phyloP scores from a whole-genome alignment of 1,139 yeast species.

The Kodamaea derodonti region DNA sequence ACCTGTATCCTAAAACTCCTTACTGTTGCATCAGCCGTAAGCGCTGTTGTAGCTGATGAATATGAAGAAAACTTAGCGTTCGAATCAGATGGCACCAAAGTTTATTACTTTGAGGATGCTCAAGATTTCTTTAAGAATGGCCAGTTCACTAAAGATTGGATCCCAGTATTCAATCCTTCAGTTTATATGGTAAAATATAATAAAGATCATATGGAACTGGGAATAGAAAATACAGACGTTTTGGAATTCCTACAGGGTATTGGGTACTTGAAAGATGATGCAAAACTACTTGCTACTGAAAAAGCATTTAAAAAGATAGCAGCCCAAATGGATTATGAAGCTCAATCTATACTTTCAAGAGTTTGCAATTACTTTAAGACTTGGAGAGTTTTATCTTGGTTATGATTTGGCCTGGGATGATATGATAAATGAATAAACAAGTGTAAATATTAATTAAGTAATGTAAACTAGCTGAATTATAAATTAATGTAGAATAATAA shows the following conservation, averaged over 20 bases:
- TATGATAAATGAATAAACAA: no score
- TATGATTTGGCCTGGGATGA: no score
- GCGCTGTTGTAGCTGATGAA: not conserved
- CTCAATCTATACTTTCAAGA: not conserved
- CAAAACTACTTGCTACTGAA: not conserved
- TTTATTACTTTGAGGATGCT: not conserved
- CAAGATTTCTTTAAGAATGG: not conserved
- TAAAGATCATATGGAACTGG: not conserved
- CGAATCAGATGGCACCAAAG: conserved; percentile 1
- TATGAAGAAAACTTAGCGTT: not conserved
- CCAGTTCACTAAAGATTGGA: not conserved
- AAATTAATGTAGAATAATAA: no score
- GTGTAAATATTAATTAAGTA: not conserved
- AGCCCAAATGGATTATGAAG: not conserved
- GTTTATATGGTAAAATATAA: not conserved
- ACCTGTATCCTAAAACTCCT: no score
- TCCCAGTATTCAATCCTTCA: not conserved
- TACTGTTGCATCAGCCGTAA: no score
- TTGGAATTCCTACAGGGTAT: not conserved
- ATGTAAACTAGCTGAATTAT: not conserved
- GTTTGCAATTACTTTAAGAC: not conserved
- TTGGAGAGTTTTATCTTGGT: not conserved
- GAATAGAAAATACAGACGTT: not conserved
- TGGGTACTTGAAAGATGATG: not conserved
- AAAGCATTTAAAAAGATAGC: not conserved